Evolutionary conservation across 2,329 filamentous ascomycete genomes (phyloP), one percentile per base, ranked within the genome.

Genomic region (Sphaerostilbella broomeana): DNA sequence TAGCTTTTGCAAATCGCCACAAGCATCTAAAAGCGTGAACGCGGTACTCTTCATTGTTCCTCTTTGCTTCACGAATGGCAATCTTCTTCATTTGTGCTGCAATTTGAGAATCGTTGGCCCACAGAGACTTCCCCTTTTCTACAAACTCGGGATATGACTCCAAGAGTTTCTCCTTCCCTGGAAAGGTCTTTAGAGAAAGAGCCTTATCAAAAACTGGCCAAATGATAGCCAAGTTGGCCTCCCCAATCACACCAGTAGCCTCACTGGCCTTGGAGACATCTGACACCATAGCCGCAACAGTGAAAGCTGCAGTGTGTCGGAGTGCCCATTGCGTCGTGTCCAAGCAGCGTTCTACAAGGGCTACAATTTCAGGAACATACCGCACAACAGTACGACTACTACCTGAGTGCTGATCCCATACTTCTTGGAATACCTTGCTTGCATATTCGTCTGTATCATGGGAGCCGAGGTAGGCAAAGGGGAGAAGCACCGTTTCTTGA

Each of bases 351-450:
- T 77, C 69, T 2, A 81, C 76, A 2, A 97, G 70, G 0, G 62
- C 64, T 4, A 84, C 71, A 49, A 97, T 94, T 61, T 98, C 92
- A 25, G 73, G 73, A 6, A 95, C 73, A 56, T 95, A 95, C 2
- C 95, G 75, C 32, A 84, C 75, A 5, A 95, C 86, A 0, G 86
- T 83, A 20, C 89, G 79, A 21, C 75, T 79, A 30, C 87, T 89
- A 35, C 89, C 90, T 1, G 94, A 89, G 54, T 94, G 89, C 51
- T 95, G 86, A 34, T 77, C 75, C 92, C 92, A 98, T 0, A 88
- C 86, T 41, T 88, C 84, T 25, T 78, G 71, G 55, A 94, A 94
- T n/a, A 80, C 75, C 48, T 86, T 82, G 40, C 76, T 74, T 4
- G 90, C 85, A 49, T 87, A 82, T 36, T 84, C 81, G 52, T 94